A percentile compares a stretch with the other conserved stretches of the same genome.
These are phyloP conservation scores for Mallotus japonicus DNA, from an alignment of 441 rosid species.

Conservation along the genomic window DNA sequence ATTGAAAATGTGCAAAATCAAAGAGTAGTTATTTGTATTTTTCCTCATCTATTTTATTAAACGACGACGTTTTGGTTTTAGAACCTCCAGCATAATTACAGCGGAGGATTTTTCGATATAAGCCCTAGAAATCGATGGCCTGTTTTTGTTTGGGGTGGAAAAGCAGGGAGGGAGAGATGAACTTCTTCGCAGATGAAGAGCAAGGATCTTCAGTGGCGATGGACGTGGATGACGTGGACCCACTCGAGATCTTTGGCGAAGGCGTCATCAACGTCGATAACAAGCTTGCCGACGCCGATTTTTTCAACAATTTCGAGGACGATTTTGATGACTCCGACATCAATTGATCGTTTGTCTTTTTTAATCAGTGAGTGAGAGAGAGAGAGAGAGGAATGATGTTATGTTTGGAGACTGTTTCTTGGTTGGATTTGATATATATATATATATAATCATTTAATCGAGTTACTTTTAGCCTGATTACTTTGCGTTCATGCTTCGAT, in stretches of 20 bases:
- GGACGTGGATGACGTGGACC: slow-evolving; percentile 86
- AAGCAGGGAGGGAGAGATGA: slow-evolving; percentile 28
- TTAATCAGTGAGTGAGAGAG: too few species aligned
- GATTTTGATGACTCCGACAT: slow-evolving; percentile 86
- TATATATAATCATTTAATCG: too few species aligned
- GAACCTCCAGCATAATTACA: too few species aligned
- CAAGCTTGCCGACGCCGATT: slow-evolving; percentile 53
- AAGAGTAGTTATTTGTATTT: too few species aligned
- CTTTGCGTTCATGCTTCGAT: background rate
- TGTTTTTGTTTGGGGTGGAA: background rate
- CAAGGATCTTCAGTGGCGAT: slow-evolving; percentile 66
- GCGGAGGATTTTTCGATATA: background rate
- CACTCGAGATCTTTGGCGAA: slow-evolving; percentile 57
- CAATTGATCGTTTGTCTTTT: slow-evolving; percentile 37
- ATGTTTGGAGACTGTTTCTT: too few species aligned
- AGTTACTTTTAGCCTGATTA: background rate
- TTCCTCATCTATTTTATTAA: background rate
- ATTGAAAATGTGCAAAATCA: too few species aligned
- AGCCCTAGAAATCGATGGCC: background rate
- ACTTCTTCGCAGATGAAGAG: slow-evolving; percentile 48
- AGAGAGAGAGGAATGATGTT: too few species aligned
- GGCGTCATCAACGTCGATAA: slow-evolving; percentile 38
- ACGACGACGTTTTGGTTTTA: background rate
- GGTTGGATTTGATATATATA: too few species aligned
- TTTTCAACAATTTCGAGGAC: slow-evolving; percentile 78